These are phyloP conservation scores for Debaryomyces castellii DNA, from an alignment of 805 yeast species.

Conservation along the genomic window DNA sequence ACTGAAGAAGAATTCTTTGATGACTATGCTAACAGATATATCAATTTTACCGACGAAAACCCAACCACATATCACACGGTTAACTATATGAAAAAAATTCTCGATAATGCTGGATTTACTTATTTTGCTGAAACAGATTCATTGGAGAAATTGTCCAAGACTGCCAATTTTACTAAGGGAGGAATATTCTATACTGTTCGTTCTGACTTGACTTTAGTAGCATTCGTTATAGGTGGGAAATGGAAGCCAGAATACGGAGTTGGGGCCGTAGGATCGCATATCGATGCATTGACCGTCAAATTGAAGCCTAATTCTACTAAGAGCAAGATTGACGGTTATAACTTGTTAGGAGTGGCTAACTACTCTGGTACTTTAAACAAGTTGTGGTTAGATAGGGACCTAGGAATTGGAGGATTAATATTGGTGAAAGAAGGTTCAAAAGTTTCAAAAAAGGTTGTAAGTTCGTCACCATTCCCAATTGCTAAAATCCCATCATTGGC, in stretches of 20 bases:
- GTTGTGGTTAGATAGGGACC: constrained; percentile 82
- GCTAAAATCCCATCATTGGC: constrained; percentile 85
- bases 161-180: constrained; percentile 3
- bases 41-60: constrained; percentile 31
- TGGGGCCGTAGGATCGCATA: constrained; percentile 72
- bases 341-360: constrained; percentile 79
- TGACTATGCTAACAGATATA: constrained; percentile 19
- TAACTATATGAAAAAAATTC: constrained; percentile 18
- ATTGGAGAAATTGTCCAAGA: constrained; percentile 7
- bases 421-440: constrained; percentile 44
- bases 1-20: constrained; percentile 13
- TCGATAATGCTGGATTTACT: constrained; percentile 27
- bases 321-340: constrained; percentile 66
- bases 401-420: constrained; percentile 80
- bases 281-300: constrained; percentile 67
- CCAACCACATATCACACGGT: constrained; percentile 45
- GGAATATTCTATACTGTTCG: constrained; percentile 50
- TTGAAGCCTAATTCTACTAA: constrained; percentile 74
- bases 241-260: constrained; percentile 68
- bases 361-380: constrained; percentile 70
- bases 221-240: constrained; percentile 65
- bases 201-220: constrained; percentile 65
- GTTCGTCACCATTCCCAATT: constrained; percentile 65
- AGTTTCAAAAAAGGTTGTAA: constrained; percentile 46
- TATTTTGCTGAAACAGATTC: constrained; percentile 23